These are phyloP conservation scores for Gossypium davidsonii DNA, from an alignment of 441 rosid species.

Conservation along the genomic window DNA sequence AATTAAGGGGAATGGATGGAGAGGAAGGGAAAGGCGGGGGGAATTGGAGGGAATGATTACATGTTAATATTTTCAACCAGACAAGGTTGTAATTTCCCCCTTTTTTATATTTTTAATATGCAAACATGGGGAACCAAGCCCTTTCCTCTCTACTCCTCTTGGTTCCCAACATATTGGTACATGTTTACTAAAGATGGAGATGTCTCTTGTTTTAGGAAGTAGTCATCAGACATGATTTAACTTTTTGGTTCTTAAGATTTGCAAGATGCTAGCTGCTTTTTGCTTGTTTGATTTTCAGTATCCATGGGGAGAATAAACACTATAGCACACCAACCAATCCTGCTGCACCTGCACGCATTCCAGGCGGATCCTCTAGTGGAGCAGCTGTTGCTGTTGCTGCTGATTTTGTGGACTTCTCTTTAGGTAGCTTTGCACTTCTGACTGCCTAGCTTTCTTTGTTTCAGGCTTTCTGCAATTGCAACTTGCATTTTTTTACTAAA, in stretches of 20 bases:
- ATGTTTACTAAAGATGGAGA: not conserved
- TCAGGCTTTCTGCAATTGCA: not conserved
- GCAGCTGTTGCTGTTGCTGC: slow-evolving; percentile 71
- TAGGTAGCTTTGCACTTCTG: slow-evolving; percentile 32
- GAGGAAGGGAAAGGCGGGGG: not conserved
- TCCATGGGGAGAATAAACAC: slow-evolving; percentile 59
- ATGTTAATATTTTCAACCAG: not conserved
- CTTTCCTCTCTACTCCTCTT: not conserved
- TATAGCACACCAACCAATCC: slow-evolving; percentile 63
- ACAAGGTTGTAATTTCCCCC: not conserved
- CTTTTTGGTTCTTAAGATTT: slow-evolving; percentile 1
- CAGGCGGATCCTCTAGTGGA: slow-evolving; percentile 72
- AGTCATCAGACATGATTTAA: not conserved
- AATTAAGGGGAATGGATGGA: not conserved
- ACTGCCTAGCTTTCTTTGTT: not conserved
- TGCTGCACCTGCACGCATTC: slow-evolving; percentile 42
- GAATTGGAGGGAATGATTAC: not conserved
- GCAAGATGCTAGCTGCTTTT: slow-evolving; percentile 16
- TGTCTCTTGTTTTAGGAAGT: not conserved
- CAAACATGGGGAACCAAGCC: not conserved
- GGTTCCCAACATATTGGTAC: not conserved
- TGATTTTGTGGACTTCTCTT: slow-evolving; percentile 53
- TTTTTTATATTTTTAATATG: not conserved
- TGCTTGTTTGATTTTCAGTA: slow-evolving; percentile 36
- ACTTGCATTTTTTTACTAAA: not conserved